phyloP scores from a whole-genome alignment of 1,284 basidiomycete species.

The Puccinia novopanici region DNA sequence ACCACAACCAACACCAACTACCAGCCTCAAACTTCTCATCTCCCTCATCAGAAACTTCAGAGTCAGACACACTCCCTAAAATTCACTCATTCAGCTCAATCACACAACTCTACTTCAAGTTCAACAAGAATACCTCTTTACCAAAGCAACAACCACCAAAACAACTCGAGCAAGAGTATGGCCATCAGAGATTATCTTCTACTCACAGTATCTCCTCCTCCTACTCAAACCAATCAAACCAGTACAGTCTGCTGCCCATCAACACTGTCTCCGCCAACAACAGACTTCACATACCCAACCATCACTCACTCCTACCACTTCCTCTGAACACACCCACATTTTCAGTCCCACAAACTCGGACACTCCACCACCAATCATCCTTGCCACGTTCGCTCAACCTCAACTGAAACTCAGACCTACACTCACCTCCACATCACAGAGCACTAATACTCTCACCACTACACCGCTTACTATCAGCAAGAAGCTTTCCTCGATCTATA shows the following conservation, averaged over 20 bases:
- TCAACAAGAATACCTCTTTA: background rate
- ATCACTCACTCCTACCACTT: background rate
- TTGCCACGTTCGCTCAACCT: background rate
- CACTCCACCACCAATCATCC: background rate
- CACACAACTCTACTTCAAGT: conserved; percentile 13
- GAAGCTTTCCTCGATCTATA: background rate
- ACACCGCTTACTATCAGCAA: background rate
- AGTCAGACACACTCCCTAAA: background rate
- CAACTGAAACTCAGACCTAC: background rate
- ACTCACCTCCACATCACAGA: background rate
- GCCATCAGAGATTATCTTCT: background rate
- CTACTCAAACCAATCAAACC: conserved; percentile 12
- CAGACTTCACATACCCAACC: background rate
- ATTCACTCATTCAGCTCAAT: conserved; percentile 15
- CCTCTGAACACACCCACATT: background rate
- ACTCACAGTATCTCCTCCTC: background rate
- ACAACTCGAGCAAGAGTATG: background rate
- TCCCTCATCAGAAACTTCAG: no score
- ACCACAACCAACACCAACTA: no score
- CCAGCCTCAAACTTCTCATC: background rate
- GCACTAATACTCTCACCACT: background rate
- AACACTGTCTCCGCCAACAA: background rate
- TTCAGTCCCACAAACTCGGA: background rate
- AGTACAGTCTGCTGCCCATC: background rate
- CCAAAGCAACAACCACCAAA: background rate